Percentiles rank a stretch among this genome's conserved stretches.
Conservation (phyloP, 306 rosid genomes). For the Rubus parviflorus region DNA sequence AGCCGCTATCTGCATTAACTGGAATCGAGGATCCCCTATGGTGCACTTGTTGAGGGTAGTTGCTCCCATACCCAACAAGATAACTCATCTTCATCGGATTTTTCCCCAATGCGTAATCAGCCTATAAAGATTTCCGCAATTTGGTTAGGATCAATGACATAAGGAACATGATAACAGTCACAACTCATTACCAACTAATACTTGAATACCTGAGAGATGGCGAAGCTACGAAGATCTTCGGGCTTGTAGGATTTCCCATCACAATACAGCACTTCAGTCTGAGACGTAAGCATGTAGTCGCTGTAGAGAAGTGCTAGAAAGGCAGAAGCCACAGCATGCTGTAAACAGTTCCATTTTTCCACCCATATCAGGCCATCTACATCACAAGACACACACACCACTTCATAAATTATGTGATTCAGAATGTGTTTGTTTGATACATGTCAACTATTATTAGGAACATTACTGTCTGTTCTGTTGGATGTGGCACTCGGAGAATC, state of each 20-base stretch:
- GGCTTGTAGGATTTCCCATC: slow-evolving; percentile 46
- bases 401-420: neutral
- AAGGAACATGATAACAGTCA: neutral
- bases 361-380: slow-evolving; percentile 72
- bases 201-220: slow-evolving; percentile 56
- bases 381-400: neutral
- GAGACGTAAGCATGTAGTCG: slow-evolving; percentile 64
- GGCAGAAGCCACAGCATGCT: slow-evolving; percentile 60
- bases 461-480: slow-evolving; percentile 56
- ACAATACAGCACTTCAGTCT: slow-evolving; percentile 52
- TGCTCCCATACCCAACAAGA: slow-evolving; percentile 56
- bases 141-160: neutral
- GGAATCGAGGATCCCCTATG: slow-evolving; percentile 80
- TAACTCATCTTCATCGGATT: slow-evolving; percentile 64
- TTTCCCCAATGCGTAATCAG: slow-evolving; percentile 54
- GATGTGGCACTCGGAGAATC: slow-evolving; percentile 65
- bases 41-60: slow-evolving; percentile 56
- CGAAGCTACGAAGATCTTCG: slow-evolving; percentile 55
- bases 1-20: slow-evolving; percentile 47
- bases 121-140: slow-evolving; percentile 35
- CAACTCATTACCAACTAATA: slow-evolving; percentile 5
- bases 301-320: slow-evolving; percentile 64
- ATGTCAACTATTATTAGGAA: neutral
- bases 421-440: neutral
- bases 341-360: slow-evolving; percentile 50